phyloP scores from a whole-genome alignment of 169 alveolate species.

The Cystoisospora suis region DNA sequence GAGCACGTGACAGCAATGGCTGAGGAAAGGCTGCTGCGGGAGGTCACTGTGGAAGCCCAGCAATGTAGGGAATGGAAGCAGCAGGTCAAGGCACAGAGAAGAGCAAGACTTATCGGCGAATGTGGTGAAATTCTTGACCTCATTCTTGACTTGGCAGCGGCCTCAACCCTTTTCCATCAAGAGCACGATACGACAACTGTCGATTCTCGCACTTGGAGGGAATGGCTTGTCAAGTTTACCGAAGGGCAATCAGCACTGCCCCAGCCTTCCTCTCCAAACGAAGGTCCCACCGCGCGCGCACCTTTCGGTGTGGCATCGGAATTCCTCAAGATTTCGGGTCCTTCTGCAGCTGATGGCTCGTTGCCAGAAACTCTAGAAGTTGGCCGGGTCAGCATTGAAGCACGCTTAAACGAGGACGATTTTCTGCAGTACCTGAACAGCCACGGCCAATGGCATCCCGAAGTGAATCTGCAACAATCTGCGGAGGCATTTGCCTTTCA shows the following conservation, averaged over 20 bases:
- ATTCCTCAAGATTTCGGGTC: background rate
- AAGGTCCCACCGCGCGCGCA: background rate
- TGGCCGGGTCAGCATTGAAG: background rate
- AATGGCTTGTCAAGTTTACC: constrained; percentile 36
- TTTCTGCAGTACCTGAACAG: background rate
- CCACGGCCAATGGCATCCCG: background rate
- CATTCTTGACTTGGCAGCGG: background rate
- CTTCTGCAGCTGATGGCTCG: background rate
- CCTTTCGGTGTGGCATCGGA: background rate
- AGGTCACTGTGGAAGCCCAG: constrained; percentile 7
- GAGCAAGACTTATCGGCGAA: constrained; percentile 44
- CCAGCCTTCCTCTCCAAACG: background rate
- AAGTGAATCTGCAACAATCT: background rate
- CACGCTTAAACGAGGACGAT: background rate
- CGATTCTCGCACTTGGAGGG: constrained; percentile 20
- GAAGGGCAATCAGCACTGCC: background rate
- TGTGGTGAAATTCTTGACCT: background rate
- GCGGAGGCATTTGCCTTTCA: background rate
- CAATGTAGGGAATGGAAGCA: constrained; percentile 10
- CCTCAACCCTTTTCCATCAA: background rate
- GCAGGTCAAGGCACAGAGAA: background rate
- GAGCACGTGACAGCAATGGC: background rate
- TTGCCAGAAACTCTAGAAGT: too few relatives aligned
- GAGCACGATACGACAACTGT: background rate
- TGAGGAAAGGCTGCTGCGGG: background rate